Conservation (phyloP, 1,284 basidiomycete species). For the Jaminaea rosea region DNA sequence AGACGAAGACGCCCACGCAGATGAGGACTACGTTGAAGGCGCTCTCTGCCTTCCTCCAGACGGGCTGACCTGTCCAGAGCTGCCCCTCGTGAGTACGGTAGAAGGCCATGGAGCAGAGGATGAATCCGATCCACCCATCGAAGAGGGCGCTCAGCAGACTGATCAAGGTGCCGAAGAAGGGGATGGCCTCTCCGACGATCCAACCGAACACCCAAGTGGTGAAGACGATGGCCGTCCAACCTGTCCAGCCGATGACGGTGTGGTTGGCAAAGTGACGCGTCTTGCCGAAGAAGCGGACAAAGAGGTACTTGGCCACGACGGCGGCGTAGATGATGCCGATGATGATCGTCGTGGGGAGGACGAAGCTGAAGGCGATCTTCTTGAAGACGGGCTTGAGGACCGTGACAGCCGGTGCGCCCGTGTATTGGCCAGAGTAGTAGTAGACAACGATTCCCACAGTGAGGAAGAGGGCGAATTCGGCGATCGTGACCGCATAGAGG, state of each 20-base stretch:
- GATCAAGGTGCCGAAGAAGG: conserved; percentile 52
- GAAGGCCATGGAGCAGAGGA: conserved; percentile 51
- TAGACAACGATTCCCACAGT: conserved; percentile 60
- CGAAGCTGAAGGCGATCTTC: conserved; percentile 43
- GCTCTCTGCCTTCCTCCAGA: conserved; percentile 27
- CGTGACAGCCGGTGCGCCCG: conserved; percentile 33
- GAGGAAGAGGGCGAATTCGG: conserved; percentile 58
- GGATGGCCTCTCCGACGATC: conserved; percentile 54
- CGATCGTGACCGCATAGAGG: conserved; percentile 50
- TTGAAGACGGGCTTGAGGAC: conserved; percentile 24
- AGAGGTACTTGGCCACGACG: conserved; percentile 43
- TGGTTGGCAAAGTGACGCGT: conserved; percentile 47
- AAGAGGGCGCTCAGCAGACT: conserved; percentile 48
- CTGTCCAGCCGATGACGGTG: conserved; percentile 56
- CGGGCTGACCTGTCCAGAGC: conserved; percentile 27
- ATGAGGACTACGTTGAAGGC: conserved; percentile 49
- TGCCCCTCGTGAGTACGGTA: conserved; percentile 48
- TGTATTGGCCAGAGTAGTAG: conserved; percentile 50
- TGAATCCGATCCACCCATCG: conserved; percentile 47
- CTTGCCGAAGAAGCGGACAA: conserved; percentile 5
- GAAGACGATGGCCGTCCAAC: conserved; percentile 56
- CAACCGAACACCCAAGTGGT: conserved; percentile 58
- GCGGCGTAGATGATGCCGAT: conserved; percentile 45
- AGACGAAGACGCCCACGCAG: conserved; percentile 49
- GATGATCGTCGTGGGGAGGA: conserved; percentile 44